Conservation (phyloP, 2,329 filamentous ascomycete species). For the Talaromyces sp. region DNA sequence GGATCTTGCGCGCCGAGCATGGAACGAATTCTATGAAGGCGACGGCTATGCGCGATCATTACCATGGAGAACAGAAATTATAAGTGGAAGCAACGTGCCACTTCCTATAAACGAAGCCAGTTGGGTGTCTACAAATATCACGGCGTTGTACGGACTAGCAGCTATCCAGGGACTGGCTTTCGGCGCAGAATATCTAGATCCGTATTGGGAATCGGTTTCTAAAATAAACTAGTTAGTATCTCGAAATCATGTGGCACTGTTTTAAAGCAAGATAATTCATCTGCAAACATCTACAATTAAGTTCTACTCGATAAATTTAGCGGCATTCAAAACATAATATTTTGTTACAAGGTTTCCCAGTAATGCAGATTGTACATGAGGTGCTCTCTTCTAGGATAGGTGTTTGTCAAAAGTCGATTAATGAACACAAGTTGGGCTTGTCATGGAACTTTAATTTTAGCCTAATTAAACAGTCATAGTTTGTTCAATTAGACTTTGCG, state of each 20-base stretch:
- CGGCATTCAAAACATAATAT: too few species aligned
- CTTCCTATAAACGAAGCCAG: constrained; percentile 50
- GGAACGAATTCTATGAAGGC: constrained; percentile 47
- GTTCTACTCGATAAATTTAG: too few species aligned
- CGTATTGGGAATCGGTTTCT: background rate
- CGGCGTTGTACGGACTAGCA: constrained; percentile 54
- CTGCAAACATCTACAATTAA: too few species aligned
- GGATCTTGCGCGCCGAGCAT: constrained; percentile 49
- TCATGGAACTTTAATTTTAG: background rate
- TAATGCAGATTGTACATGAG: constrained; percentile 28
- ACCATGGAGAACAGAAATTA: constrained; percentile 24
- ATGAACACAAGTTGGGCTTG: background rate
- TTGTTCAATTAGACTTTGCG: background rate
- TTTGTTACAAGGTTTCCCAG: constrained; percentile 20
- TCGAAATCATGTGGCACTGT: background rate
- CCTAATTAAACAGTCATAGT: background rate
- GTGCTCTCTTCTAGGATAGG: constrained; percentile 15
- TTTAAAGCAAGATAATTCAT: background rate
- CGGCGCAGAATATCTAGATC: background rate
- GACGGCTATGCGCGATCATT: constrained; percentile 15
- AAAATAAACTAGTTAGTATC: background rate
- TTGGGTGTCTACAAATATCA: constrained; percentile 56
- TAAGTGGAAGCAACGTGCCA: constrained; percentile 45
- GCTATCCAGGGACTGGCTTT: constrained; percentile 50
- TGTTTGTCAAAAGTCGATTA: too few species aligned